Base-by-base conservation (phyloP, 2,329 filamentous ascomycete genomes). In the Trichoderma oligosporum region DNA sequence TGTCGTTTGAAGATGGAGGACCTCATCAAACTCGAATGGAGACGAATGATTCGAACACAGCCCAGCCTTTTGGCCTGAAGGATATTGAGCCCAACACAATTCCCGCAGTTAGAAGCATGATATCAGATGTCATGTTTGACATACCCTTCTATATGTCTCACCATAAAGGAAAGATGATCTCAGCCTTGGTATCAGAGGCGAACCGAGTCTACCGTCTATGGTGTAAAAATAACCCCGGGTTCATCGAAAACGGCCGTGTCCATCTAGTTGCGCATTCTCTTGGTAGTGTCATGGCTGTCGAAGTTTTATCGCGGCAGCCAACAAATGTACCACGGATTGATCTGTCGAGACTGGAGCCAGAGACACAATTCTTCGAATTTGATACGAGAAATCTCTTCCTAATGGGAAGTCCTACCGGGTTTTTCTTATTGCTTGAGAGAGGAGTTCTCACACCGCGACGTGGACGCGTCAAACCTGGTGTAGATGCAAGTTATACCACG, bases 101-200 rank as follows among this genome's bases (percentile, higher is more conserved):
- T 27, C 92, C 93, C 0, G 91, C 90, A 1, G 88, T 99, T n/a
- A 86, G 94, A 44, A 90, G 88, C 67, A 85, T 99, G 68, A 95
- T 99, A 60, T 95, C 89, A 39, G 94, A 99, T 70, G 91, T 99
- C 65, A 97, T 99, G 91, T 87, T 97, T 48, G 94, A 99, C 69
- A 93, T 99, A 48, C 94, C 94, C 0, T 97, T 96, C 69, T 99
- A 97, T 74, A 86, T 99, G 74, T 97, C 93, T 0, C 89, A 95
- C 59, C 93, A 97, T 73, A 96, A 97, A 67, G 83, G 87, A 4
- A 96, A 91, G 71, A 97, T 99, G 92, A 88, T 96, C 49, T 82
- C 86, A 41, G 92, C 94, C 1, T 85, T 97, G 46, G 86, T 96
- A 38, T 82, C 82, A 58, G 94, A 99, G 74, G 93, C 94, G 7